Conservation (phyloP, 441 rosid species). For the Gossypium gossypioides region DNA sequence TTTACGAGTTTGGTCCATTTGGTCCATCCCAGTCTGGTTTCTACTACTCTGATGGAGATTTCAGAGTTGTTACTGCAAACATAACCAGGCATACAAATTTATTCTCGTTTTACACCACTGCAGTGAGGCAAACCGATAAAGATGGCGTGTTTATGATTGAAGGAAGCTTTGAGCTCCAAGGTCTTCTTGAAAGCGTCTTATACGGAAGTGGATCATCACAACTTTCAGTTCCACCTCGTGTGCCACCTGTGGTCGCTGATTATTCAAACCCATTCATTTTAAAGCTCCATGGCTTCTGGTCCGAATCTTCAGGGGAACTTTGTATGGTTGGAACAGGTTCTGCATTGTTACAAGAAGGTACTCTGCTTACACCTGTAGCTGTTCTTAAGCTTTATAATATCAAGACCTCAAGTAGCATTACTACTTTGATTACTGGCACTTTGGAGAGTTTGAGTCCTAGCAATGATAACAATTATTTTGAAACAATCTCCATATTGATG, state of each 20-base stretch:
- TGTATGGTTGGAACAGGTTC: slow-evolving; percentile 27
- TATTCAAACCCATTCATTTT: slow-evolving; percentile 12
- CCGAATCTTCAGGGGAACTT: slow-evolving; percentile 25
- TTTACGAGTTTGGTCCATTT: not conserved
- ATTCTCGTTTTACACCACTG: not conserved
- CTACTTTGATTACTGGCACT: slow-evolving; percentile 29
- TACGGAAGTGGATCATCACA: not conserved
- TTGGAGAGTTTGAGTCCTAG: slow-evolving; percentile 25
- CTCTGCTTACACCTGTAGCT: slow-evolving; percentile 1
- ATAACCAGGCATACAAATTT: not conserved
- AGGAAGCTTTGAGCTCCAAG: slow-evolving; percentile 16
- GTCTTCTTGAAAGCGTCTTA: not conserved
- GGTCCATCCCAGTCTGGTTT: slow-evolving; percentile 1
- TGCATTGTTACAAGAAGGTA: not conserved
- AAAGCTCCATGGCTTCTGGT: slow-evolving; percentile 30
- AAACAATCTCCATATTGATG: slow-evolving; percentile 25
- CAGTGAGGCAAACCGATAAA: slow-evolving; percentile 7
- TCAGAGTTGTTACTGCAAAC: slow-evolving; percentile 2
- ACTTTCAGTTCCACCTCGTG: not conserved
- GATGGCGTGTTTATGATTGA: slow-evolving; percentile 18
- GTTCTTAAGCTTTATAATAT: slow-evolving; percentile 28
- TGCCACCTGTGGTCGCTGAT: not conserved
- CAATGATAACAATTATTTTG: slow-evolving; percentile 16
- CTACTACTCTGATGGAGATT: slow-evolving; percentile 11
- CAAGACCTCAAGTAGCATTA: slow-evolving; percentile 16